Evolutionary conservation across 768 basidiomycete genomes (phyloP), one percentile per base, ranked within the genome.

Genomic region (Amanita rubescens): DNA sequence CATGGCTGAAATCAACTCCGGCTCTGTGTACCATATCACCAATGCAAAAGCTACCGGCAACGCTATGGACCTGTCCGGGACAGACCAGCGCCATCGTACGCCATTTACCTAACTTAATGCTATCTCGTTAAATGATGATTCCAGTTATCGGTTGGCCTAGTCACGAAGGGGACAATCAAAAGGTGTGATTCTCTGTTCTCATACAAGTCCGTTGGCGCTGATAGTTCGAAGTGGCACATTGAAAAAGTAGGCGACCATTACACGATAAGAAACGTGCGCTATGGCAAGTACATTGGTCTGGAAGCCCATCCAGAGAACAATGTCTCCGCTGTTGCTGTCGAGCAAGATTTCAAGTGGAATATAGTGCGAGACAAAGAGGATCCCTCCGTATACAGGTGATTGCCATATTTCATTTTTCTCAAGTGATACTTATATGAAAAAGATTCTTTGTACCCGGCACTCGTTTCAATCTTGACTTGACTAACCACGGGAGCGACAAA

Each of bases 341-440:
- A 38, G 5, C 2, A 15, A 17, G 17, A 48, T 9, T 39, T 12
- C 24, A 12, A 39, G 17, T 54, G 53, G 65, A 60, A 66, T 17
- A 60, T 66, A 51, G 50, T n/a, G 14, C 61, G 17, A 15, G 65
- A 64, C 38, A 46, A 57, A 3, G 41, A 55, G 2, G 46, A 62
- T 33, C 5, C 8, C 1, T n/a, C 15, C 19, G 57, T 46, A n/a
- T 59, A 49, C 53, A 64, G 65, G 65, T 66, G n/a, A 25, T 22
- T 20, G 27, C 19, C 20, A 17, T 4, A 11, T 12, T 51, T 17
- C 14, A n/a, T 52, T 45, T 15, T 22, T 11, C n/a, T 12, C n/a
- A 27, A 9, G n/a, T 20, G 1, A 17, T 14, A 5, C 15, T 12
- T 10, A 14, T 6, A 15, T 35, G 51, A 20, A 20, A 53, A 15